These are phyloP conservation scores for Blastobotrys apis DNA, from an alignment of 1,139 yeast genomes.

Conservation along the genomic window DNA sequence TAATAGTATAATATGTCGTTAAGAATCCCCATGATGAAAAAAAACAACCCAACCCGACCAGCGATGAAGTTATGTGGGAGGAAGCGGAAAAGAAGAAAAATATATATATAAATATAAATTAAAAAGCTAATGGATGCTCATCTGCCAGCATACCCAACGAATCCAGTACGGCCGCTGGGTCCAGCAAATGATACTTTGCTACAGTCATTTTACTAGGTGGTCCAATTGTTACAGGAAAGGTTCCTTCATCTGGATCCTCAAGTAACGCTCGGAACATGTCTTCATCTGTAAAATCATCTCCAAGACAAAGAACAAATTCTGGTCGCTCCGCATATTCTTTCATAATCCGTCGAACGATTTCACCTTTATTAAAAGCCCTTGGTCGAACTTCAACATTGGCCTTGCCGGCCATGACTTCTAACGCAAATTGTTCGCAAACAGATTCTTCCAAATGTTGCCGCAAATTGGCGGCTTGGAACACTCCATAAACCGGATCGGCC, in stretches of 20 bases:
- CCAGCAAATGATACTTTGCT: conserved; percentile 83
- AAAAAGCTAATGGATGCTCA: too few species aligned
- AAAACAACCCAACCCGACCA: too few species aligned
- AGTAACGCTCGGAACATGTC: conserved; percentile 86
- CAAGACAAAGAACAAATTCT: conserved; percentile 82
- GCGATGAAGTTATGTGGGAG: too few species aligned
- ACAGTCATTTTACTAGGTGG: conserved; percentile 87
- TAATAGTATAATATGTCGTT: too few species aligned
- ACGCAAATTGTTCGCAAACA: conserved; percentile 65
- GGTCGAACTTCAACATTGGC: conserved; percentile 98
- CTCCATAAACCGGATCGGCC: conserved; percentile 89
- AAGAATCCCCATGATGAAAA: too few species aligned
- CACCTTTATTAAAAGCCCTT: conserved; percentile 90
- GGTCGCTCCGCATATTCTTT: conserved; percentile 44
- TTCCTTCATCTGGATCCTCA: conserved; percentile 23
- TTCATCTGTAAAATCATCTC: conserved; percentile 96
- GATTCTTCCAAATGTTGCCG: conserved; percentile 57
- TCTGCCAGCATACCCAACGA: conserved; percentile 81
- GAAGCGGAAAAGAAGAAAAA: too few species aligned
- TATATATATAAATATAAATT: too few species aligned
- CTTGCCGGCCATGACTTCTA: conserved; percentile 96
- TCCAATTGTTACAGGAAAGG: conserved; percentile 90
- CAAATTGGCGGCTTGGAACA: conserved; percentile 74
- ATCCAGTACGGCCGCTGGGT: conserved; percentile 81
- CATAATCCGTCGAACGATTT: conserved; percentile 79